Conservation (phyloP, 2,329 filamentous ascomycete genomes). For the Byssoonygena ceratinophila region DNA sequence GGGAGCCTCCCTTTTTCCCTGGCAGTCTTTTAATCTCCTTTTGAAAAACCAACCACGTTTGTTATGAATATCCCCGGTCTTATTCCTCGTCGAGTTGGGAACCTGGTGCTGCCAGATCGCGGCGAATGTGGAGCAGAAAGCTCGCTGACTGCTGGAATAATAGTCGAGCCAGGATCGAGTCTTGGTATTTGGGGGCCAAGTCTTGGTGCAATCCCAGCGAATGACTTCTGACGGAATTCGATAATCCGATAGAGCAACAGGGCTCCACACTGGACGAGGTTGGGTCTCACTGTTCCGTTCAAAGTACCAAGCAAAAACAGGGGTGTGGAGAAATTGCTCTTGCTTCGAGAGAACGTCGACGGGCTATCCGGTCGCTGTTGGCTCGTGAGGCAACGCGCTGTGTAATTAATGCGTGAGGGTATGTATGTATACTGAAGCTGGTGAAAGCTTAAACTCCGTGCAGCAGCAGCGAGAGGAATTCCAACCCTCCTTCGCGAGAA, state of each 20-base stretch:
- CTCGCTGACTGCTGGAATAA: conserved; percentile 4
- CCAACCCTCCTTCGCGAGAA: neutral
- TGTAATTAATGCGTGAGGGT: neutral
- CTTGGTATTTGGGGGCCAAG: conserved; percentile 13
- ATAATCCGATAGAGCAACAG: conserved; percentile 8
- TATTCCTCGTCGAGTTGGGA: conserved; percentile 4
- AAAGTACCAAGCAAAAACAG: neutral
- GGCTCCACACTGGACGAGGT: conserved; percentile 7
- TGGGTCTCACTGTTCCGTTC: conserved; percentile 6
- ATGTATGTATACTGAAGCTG: neutral
- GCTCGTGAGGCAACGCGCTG: conserved; percentile 6
- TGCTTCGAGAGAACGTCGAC: conserved; percentile 2
- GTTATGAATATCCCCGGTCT: conserved; percentile 3
- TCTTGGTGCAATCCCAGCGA: conserved; percentile 3
- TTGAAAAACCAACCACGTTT: neutral
- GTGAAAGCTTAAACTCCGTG: conserved; percentile 4
- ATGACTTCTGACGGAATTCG: conserved; percentile 2
- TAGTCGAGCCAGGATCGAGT: conserved; percentile 7
- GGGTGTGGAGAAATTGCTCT: conserved; percentile 6
- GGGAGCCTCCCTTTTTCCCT: neutral
- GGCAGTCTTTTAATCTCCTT: neutral
- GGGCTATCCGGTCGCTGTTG: conserved; percentile 1
- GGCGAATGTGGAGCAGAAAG: conserved; percentile 7
- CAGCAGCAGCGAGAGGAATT: neutral
- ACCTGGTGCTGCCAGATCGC: conserved; percentile 8